phyloP scores from a whole-genome alignment of 352 stramenopile species.

The Globisporangium radiosum region DNA sequence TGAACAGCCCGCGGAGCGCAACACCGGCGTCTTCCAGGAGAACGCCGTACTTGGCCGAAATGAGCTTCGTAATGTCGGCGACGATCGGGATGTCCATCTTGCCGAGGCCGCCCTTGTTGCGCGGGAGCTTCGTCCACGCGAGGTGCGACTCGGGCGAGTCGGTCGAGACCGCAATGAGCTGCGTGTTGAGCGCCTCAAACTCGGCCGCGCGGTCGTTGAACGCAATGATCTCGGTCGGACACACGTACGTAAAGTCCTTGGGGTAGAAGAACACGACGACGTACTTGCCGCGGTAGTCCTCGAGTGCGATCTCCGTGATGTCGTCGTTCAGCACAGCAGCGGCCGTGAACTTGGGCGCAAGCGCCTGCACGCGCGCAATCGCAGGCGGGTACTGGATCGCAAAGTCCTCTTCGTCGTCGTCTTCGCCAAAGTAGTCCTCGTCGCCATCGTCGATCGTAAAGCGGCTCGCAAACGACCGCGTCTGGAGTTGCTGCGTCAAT shows the following conservation, averaged over 20 bases:
- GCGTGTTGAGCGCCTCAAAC: slow-evolving; percentile 81
- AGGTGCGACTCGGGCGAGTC: slow-evolving; percentile 90
- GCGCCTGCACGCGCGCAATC: slow-evolving; percentile 46
- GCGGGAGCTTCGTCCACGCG: slow-evolving; percentile 82
- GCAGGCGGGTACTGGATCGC: slow-evolving; percentile 77
- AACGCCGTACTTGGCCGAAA: slow-evolving; percentile 88
- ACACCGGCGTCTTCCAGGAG: slow-evolving; percentile 81
- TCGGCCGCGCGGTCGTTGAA: slow-evolving; percentile 83
- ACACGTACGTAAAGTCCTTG: slow-evolving; percentile 90
- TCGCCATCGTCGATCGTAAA: slow-evolving; percentile 23
- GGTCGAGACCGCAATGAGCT: slow-evolving; percentile 85
- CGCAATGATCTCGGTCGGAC: slow-evolving; percentile 88
- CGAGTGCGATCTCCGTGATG: slow-evolving; percentile 75
- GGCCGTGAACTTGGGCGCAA: slow-evolving; percentile 72
- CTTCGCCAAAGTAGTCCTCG: slow-evolving; percentile 57
- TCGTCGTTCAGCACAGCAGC: slow-evolving; percentile 74
- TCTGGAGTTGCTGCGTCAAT: slow-evolving; percentile 7
- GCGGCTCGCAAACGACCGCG: slow-evolving; percentile 37
- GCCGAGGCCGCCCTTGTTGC: slow-evolving; percentile 89
- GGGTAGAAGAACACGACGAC: slow-evolving; percentile 91
- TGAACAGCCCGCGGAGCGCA: slow-evolving; percentile 88
- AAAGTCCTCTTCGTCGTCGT: slow-evolving; percentile 59
- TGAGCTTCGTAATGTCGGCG: slow-evolving; percentile 91
- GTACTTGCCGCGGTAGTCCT: slow-evolving; percentile 85
- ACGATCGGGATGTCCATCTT: slow-evolving; percentile 92